Evolutionary conservation across 2,329 filamentous ascomycete species (phyloP).

Genomic region (Trichocomaceae sp.): DNA sequence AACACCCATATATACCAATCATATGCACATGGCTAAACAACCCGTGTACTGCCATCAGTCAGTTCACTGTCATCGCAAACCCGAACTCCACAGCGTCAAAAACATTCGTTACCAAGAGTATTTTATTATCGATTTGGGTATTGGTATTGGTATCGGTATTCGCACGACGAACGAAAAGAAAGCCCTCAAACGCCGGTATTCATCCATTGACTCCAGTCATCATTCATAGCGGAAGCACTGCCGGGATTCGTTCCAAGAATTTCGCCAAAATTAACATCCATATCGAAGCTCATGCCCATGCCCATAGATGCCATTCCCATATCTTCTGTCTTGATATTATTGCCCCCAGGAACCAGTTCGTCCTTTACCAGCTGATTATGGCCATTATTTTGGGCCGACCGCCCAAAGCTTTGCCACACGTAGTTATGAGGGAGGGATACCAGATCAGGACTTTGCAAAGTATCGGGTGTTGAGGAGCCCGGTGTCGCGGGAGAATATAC

Average conservation of each 20-base stretch:
- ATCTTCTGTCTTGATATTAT: conserved; percentile 18
- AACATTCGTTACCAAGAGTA: background rate
- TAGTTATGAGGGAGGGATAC: conserved; percentile 39
- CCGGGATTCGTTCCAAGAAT: conserved; percentile 26
- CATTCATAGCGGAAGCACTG: conserved; percentile 22
- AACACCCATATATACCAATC: background rate
- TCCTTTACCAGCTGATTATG: conserved; percentile 19
- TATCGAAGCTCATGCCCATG: conserved; percentile 22
- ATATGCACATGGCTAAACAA: background rate
- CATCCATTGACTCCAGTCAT: conserved; percentile 38
- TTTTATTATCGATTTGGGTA: background rate
- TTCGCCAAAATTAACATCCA: conserved; percentile 34
- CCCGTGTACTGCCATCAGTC: background rate
- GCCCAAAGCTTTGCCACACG: conserved; percentile 35
- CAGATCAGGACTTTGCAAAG: conserved; percentile 34
- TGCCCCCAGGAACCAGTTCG: conserved; percentile 18
- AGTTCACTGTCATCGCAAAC: background rate
- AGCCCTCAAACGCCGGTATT: conserved; percentile 22
- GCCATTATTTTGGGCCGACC: conserved; percentile 19
- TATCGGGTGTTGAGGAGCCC: conserved; percentile 26
- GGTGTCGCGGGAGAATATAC: conserved; percentile 30
- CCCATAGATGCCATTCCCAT: conserved; percentile 21
- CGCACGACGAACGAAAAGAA: background rate
- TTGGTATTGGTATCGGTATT: background rate
- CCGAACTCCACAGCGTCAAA: background rate